These are phyloP conservation scores for Microbotryum scabiosae DNA, from an alignment of 1,284 basidiomycete genomes.

Conservation along the genomic window DNA sequence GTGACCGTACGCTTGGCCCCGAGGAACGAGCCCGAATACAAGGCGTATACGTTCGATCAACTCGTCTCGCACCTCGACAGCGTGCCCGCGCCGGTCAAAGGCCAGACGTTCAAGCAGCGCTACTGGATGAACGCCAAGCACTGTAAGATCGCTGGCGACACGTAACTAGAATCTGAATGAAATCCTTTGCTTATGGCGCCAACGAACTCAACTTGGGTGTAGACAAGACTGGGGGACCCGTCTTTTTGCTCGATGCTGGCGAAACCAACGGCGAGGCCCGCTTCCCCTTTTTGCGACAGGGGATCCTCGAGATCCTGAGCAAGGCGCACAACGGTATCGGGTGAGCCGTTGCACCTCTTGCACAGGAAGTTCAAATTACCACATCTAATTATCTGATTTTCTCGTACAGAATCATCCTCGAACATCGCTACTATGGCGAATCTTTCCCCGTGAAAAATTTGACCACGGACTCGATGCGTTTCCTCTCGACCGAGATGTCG, in stretches of 20 bases:
- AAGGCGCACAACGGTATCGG: slow-evolving; percentile 70
- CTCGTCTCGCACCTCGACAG: slow-evolving; percentile 22
- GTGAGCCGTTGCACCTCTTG: neutral
- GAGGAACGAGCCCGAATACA: neutral
- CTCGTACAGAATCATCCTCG: slow-evolving; percentile 56
- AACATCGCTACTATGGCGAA: slow-evolving; percentile 79
- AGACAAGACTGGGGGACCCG: slow-evolving; percentile 52
- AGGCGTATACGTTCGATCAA: slow-evolving; percentile 23
- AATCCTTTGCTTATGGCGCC: slow-evolving; percentile 64
- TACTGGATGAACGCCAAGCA: slow-evolving; percentile 37
- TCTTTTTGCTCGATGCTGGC: slow-evolving; percentile 40
- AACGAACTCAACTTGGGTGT: slow-evolving; percentile 32
- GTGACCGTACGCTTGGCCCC: too few species aligned
- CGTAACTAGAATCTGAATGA: slow-evolving; percentile 28
- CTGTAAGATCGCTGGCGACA: too few species aligned
- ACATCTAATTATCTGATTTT: neutral
- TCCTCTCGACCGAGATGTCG: slow-evolving; percentile 80
- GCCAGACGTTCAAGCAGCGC: slow-evolving; percentile 28
- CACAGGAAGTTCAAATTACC: too few species aligned
- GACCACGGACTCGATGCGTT: slow-evolving; percentile 54
- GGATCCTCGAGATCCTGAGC: slow-evolving; percentile 76
- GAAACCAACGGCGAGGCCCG: slow-evolving; percentile 37
- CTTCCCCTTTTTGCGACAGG: slow-evolving; percentile 41
- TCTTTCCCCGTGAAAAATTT: slow-evolving; percentile 72
- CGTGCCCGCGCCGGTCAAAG: neutral